A percentile compares a stretch with the other conserved stretches of the same genome.
These are phyloP conservation scores for Penicillium egyptiacum DNA, from an alignment of 495 filamentous ascomycete genomes.

Conservation along the genomic window DNA sequence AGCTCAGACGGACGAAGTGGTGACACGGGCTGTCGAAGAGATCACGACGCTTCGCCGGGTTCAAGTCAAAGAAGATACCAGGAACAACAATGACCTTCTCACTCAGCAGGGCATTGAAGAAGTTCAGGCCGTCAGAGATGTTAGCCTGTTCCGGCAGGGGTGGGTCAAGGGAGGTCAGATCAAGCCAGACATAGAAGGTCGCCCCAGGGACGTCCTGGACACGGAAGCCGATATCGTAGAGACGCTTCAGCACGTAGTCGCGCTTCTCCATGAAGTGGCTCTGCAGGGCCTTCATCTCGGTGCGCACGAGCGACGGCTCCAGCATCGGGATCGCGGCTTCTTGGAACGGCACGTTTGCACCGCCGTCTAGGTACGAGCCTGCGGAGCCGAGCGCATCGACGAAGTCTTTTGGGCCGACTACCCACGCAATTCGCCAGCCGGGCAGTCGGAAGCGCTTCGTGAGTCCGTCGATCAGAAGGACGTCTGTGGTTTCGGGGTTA, in stretches of 20 bases:
- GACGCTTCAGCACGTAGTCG: conserved; percentile 78
- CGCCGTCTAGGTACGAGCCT: conserved; percentile 93
- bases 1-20: conserved; percentile 89
- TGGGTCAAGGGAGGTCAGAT: conserved; percentile 53
- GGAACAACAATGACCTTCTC: conserved; percentile 96
- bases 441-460: conserved; percentile 97
- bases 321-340: conserved; percentile 92
- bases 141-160: conserved; percentile 48
- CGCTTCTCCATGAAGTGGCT: conserved; percentile 84
- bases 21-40: conserved; percentile 95
- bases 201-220: conserved; percentile 77
- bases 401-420: conserved; percentile 94
- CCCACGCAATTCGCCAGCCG: conserved; percentile 96
- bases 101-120: conserved; percentile 88
- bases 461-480: conserved; percentile 91
- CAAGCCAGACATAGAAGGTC: conserved; percentile 90
- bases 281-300: conserved; percentile 91
- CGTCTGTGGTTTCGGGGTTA: conserved; percentile 45
- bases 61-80: conserved; percentile 81
- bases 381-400: conserved; percentile 91
- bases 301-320: conserved; percentile 71
- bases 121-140: conserved; percentile 90
- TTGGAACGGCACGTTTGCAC: conserved; percentile 93
- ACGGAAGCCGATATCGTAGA: conserved; percentile 80
- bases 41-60: conserved; percentile 85